Conservation (phyloP, 768 basidiomycete genomes). For the Auriculariales sp. region DNA sequence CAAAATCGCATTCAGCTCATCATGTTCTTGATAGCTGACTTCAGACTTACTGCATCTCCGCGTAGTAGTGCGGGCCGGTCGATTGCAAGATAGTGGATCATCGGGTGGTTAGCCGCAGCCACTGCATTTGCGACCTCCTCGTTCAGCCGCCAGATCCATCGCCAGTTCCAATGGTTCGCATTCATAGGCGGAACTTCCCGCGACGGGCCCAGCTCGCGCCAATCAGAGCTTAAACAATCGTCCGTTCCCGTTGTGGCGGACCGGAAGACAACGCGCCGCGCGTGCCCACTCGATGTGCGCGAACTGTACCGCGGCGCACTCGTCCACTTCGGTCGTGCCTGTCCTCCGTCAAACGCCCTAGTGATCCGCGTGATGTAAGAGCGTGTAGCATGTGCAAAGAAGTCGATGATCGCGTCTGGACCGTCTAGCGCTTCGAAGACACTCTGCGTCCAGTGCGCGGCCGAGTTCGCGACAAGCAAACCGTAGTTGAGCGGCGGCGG, state of each 20-base stretch:
- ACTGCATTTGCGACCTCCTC: constrained; percentile 34
- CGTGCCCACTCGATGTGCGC: not conserved
- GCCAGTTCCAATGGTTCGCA: constrained; percentile 53
- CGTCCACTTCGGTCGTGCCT: constrained; percentile 9
- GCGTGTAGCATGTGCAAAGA: constrained; percentile 42
- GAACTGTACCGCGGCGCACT: constrained; percentile 9
- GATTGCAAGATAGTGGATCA: constrained; percentile 44
- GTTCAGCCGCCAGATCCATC: constrained; percentile 42
- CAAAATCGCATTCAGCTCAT: not conserved
- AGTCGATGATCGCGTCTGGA: constrained; percentile 35
- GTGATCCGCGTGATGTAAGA: constrained; percentile 42
- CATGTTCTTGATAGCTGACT: not conserved
- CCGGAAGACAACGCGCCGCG: constrained; percentile 36
- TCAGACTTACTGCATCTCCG: constrained; percentile 52
- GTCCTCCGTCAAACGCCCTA: constrained; percentile 21
- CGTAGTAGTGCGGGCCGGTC: constrained; percentile 46
- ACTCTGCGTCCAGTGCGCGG: constrained; percentile 54
- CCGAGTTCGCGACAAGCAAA: constrained; percentile 49
- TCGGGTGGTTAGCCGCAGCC: constrained; percentile 26
- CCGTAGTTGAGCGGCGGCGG: constrained; percentile 34
- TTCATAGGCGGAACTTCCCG: constrained; percentile 24
- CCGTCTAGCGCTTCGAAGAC: constrained; percentile 28
- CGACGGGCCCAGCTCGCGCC: constrained; percentile 25
- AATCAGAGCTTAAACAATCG: constrained; percentile 35
- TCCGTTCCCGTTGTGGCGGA: constrained; percentile 55